Base-by-base conservation (phyloP, 2,329 filamentous ascomycete genomes). In the Cytospora piceae region DNA sequence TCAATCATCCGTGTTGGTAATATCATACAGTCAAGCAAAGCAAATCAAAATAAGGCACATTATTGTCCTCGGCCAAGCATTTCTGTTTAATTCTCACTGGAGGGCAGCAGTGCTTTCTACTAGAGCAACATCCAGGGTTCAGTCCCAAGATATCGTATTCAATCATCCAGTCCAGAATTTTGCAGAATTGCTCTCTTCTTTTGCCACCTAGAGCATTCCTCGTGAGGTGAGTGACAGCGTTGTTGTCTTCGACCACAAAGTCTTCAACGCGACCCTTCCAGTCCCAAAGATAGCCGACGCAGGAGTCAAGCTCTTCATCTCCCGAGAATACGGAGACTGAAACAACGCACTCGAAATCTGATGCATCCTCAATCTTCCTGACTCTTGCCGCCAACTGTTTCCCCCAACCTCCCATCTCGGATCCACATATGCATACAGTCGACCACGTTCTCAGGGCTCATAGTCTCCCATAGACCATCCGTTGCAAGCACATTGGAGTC, bases 131-230 rank as follows among this genome's bases (percentile, higher is more conserved):
- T n/a, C n/a, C n/a, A n/a, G n/a, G n/a, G n/a, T n/a, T n/a, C n/a
- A n/a, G n/a, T n/a, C n/a, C n/a, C n/a, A n/a, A n/a, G n/a, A n/a
- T n/a, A n/a, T n/a, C n/a, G n/a, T n/a, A n/a, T n/a, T n/a, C n/a
- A n/a, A n/a, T n/a, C 11, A 87, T 86, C 32, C 92, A 82, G 1
- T 90, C 92, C 72, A 94, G 78, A 58, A 92, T 78, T 5, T 90
- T 91, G 69, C 87, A 88, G 29, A 95, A 81, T 82, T 93, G 86
- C 71, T 92, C 89, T 69, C 85, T 82, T 70, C 94, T 86, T 66
- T 86, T 89, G 5, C 92, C 92, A 49, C 92, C 92, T 17, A 95
- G 84, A 0, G 91, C 91, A 72, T 95, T 96, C 68, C 91, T 86
- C 52, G 93, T 85, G 49, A 95, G 82, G 76, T 94, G 92, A 0